Conservation (phyloP, 176 grass and related monocot genomes). For the Ensete glaucum region DNA sequence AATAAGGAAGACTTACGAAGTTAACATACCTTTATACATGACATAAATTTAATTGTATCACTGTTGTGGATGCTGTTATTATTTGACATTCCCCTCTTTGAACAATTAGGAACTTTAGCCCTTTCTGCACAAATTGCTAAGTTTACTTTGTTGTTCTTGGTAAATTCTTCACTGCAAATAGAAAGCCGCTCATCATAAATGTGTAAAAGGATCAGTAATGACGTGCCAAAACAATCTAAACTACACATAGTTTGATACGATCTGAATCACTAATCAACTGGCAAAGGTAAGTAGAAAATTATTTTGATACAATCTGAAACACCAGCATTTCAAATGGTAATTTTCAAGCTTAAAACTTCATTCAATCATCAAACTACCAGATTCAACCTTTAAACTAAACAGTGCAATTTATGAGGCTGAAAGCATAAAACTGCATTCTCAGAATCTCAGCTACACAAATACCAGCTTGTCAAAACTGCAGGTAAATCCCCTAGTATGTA, state of each 20-base stretch:
- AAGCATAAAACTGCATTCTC: too few relatives aligned
- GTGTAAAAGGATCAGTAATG: neutral
- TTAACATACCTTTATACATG: conserved; percentile 48
- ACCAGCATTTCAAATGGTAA: too few relatives aligned
- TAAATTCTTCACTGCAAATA: conserved; percentile 32
- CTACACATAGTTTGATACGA: too few relatives aligned
- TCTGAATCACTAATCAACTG: neutral
- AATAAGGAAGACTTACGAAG: neutral
- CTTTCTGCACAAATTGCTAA: conserved; percentile 10
- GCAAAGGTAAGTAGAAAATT: too few relatives aligned
- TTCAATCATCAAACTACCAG: too few relatives aligned
- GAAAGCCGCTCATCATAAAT: conserved; percentile 3
- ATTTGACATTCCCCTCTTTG: conserved; percentile 14
- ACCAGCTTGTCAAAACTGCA: too few relatives aligned
- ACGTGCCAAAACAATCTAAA: neutral
- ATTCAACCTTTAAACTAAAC: too few relatives aligned
- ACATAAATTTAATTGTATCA: conserved; percentile 44
- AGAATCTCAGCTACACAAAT: too few relatives aligned
- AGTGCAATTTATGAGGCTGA: too few relatives aligned
- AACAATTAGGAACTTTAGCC: neutral
- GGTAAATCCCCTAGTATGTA: too few relatives aligned
- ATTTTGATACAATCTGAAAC: too few relatives aligned
- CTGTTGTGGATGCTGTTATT: conserved; percentile 19
- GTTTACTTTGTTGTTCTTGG: conserved; percentile 27
- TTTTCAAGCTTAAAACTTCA: too few relatives aligned